These are phyloP conservation scores for Dioscorea cayenensis DNA, from an alignment of 116 monocot species.

Conservation along the genomic window DNA sequence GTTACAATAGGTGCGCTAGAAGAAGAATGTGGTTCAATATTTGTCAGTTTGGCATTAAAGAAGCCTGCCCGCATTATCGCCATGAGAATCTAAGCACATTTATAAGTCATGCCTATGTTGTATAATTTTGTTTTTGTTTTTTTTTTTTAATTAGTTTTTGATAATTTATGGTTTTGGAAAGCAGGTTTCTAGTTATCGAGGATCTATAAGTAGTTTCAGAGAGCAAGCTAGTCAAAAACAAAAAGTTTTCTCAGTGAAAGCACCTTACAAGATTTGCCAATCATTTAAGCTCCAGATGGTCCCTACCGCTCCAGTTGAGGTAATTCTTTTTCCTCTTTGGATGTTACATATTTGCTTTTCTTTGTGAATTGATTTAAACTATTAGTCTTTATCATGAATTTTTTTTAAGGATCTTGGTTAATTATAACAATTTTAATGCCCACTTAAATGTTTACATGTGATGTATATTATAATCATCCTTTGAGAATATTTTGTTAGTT, in stretches of 20 bases:
- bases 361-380: background rate
- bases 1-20: background rate
- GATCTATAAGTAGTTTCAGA: conserved; percentile 88
- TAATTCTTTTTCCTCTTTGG: conserved; percentile 8
- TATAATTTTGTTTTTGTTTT: background rate
- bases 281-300: conserved; percentile 53
- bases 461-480: too few relatives aligned
- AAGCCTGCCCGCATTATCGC: too few relatives aligned
- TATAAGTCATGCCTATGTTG: too few relatives aligned
- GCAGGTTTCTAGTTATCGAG: conserved; percentile 96
- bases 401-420: too few relatives aligned
- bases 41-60: too few relatives aligned
- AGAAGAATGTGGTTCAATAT: too few relatives aligned
- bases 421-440: too few relatives aligned
- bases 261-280: conserved; percentile 66
- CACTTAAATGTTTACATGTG: too few relatives aligned
- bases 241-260: conserved; percentile 58
- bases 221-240: conserved; percentile 81
- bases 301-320: conserved; percentile 79
- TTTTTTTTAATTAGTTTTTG: background rate
- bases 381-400: background rate
- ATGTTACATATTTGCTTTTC: background rate
- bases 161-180: background rate
- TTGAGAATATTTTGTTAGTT: too few relatives aligned
- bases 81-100: too few relatives aligned